Conservation (phyloP, 192 early-diverging fungal genomes). For the Powellomyces hirtus region DNA sequence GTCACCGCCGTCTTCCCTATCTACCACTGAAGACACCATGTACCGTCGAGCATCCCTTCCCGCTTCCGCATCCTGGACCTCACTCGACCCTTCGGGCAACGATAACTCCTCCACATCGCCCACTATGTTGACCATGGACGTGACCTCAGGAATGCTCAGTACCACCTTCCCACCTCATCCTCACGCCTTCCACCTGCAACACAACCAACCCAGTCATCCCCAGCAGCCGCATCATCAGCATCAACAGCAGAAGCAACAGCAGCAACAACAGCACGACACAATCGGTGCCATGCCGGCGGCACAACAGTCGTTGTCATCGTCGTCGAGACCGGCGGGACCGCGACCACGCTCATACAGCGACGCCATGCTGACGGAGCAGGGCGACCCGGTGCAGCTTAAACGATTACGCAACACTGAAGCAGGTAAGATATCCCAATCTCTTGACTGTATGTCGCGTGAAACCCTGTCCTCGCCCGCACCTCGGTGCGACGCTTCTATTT, state of each 20-base stretch:
- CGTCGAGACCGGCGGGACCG: background rate
- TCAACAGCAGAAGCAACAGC: conserved; percentile 1
- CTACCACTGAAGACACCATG: too few species aligned
- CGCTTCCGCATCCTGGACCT: too few species aligned
- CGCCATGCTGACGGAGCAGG: background rate
- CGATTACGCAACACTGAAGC: conserved; percentile 23
- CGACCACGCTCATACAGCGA: conserved; percentile 2
- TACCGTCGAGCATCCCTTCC: too few species aligned
- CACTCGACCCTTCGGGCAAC: too few species aligned
- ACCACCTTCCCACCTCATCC: background rate
- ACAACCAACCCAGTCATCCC: background rate
- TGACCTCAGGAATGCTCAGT: too few species aligned
- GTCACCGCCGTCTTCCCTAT: too few species aligned
- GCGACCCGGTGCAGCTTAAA: conserved; percentile 13
- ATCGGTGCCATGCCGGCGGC: background rate
- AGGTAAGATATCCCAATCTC: too few species aligned
- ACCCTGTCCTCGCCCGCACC: background rate
- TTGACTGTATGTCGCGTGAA: background rate
- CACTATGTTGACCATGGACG: too few species aligned
- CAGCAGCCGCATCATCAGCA: background rate
- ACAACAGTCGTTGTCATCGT: background rate
- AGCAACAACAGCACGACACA: background rate
- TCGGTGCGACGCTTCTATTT: background rate
- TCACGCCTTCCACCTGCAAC: background rate
- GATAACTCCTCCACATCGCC: too few species aligned